Evolutionary conservation across 2,329 filamentous ascomycete species (phyloP).

Genomic region (Aspergillus spinulosporus): DNA sequence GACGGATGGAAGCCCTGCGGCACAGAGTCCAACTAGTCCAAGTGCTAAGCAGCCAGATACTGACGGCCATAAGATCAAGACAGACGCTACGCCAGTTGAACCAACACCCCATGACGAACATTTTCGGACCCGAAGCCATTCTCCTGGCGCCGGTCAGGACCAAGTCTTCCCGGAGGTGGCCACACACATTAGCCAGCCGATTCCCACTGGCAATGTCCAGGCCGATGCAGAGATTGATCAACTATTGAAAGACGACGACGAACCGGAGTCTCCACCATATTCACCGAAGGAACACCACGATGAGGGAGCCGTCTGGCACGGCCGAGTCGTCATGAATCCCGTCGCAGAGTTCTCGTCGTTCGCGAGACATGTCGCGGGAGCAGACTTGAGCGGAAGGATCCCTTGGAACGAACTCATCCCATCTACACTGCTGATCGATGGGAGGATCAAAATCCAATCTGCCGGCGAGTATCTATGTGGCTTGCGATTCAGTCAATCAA

Average conservation of each 20-base stretch:
- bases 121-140: constrained; percentile 80
- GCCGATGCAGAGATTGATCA: constrained; percentile 89
- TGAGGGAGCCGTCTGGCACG: constrained; percentile 76
- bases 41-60: constrained; percentile 25
- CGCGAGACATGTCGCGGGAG: constrained; percentile 83
- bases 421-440: constrained; percentile 61
- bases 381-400: constrained; percentile 66
- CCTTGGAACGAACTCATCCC: constrained; percentile 79
- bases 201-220: constrained; percentile 51
- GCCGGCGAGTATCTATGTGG: constrained; percentile 91
- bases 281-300: constrained; percentile 73
- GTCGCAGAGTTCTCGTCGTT: constrained; percentile 73
- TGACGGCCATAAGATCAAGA: constrained; percentile 18
- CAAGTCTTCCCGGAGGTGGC: constrained; percentile 47
- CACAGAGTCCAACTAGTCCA: constrained; percentile 32
- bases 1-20: constrained; percentile 29
- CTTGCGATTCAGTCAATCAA: constrained; percentile 75
- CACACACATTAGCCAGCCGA: constrained; percentile 39
- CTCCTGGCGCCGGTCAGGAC: constrained; percentile 58
- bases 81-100: constrained; percentile 48
- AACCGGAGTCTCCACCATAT: constrained; percentile 78
- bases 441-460: constrained; percentile 74
- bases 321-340: constrained; percentile 72
- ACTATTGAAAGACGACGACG: constrained; percentile 79
- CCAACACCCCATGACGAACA: constrained; percentile 70